Evolutionary conservation across 2,329 filamentous ascomycete genomes (phyloP).

Genomic region (Trichoderma brevicompactum): DNA sequence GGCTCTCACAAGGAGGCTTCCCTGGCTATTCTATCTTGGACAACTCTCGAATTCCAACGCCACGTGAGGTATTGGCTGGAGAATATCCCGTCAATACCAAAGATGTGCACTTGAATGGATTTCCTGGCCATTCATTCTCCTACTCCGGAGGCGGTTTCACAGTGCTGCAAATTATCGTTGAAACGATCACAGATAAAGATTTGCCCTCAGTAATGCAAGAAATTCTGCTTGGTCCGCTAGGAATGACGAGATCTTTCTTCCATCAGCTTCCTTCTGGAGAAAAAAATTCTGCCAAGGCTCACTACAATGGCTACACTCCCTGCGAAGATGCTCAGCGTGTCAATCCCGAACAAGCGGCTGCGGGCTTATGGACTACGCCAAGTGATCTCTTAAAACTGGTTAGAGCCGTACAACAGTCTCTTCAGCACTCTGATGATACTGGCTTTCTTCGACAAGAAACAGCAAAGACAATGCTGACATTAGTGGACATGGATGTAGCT

Average conservation of each 20-base stretch:
- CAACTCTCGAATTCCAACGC: slow-evolving; percentile 7
- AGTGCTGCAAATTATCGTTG: slow-evolving; percentile 30
- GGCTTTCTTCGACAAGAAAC: slow-evolving; percentile 29
- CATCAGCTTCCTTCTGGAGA: slow-evolving; percentile 23
- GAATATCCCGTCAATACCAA: slow-evolving; percentile 27
- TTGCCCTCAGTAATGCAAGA: slow-evolving; percentile 29
- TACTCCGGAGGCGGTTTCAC: slow-evolving; percentile 31
- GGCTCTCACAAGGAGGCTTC: slow-evolving; percentile 29
- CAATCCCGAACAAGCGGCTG: slow-evolving; percentile 30
- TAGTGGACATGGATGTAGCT: slow-evolving; percentile 27
- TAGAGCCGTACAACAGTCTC: slow-evolving; percentile 32
- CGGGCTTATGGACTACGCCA: slow-evolving; percentile 35
- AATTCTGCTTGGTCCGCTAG: slow-evolving; percentile 29
- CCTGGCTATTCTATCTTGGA: slow-evolving; percentile 25
- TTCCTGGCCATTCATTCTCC: slow-evolving; percentile 26
- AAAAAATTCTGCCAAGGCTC: slow-evolving; percentile 25
- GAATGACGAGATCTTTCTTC: slow-evolving; percentile 30
- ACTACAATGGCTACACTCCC: slow-evolving; percentile 25
- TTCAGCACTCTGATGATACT: slow-evolving; percentile 23
- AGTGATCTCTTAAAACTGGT: slow-evolving; percentile 33
- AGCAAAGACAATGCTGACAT: slow-evolving; percentile 32
- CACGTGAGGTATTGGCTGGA: slow-evolving; percentile 29
- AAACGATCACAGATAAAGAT: slow-evolving; percentile 26
- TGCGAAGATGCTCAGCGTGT: slow-evolving; percentile 23
- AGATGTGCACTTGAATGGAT: slow-evolving; percentile 23